Evolutionary conservation across 805 yeast genomes (phyloP), one percentile per base, ranked within the genome.

Genomic region (Sungouiozyma intestinalis): DNA sequence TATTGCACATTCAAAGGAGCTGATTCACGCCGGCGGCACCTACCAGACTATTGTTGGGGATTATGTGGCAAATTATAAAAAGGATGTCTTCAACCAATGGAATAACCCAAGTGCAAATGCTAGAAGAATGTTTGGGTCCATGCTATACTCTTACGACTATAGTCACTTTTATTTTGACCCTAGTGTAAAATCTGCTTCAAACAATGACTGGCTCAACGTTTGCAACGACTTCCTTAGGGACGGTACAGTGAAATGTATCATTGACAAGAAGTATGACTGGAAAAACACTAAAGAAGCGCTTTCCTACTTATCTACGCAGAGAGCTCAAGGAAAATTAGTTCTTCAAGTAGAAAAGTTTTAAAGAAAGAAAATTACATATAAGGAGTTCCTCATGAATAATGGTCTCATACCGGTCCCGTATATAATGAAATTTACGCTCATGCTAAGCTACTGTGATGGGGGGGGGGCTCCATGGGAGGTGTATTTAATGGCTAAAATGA

Each of bases 281-380:
- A 71, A 68, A n/a, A 69, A 80, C 4, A 71, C 64, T 44, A 50
- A 66, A 35, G 63, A 68, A 14, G 94, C 92, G 1, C 62, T 73
- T 40, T 72, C 72, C 3, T 68, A 67, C 50, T 62, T 83, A 44
- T 62, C 60, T 15, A 56, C 67, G 7, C 75, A 77, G 40, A 69
- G 67, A 44, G 76, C 79, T 6, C 73, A 70, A 43, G 95, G 95
- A 32, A 85, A 85, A 58, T 65, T 85, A 39, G 72, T 85, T n/a
- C 43, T 69, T 36, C 54, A 68, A 35, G 65, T 65, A n/a, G 73
- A 69, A 42, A 55, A 56, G 24, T 69, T 69, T 45, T 69, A 49
- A 50, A n/a, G n/a, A n/a, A n/a, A n/a, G n/a, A n/a, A n/a, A n/a
- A n/a, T n/a, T n/a, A n/a, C n/a, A n/a, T n/a, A n/a, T n/a, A n/a